Evolutionary conservation across 2,329 filamentous ascomycete species (phyloP).

Genomic region (Sporothrix schenckii): DNA sequence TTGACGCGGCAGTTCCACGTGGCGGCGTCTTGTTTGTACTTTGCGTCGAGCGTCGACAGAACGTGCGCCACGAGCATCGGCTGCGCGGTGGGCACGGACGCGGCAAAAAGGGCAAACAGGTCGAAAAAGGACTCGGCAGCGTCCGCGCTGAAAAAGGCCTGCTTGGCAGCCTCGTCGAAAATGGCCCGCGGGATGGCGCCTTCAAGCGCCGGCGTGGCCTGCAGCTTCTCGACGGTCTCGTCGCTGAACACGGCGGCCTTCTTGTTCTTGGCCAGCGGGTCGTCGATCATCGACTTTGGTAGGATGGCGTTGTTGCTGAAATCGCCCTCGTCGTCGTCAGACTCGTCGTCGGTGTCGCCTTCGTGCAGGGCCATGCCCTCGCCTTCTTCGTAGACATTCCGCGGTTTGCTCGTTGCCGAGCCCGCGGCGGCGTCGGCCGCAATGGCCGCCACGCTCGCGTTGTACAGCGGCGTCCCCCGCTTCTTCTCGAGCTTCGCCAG

Average conservation of each 20-base stretch:
- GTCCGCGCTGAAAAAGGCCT: slow-evolving; percentile 67
- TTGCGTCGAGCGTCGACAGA: slow-evolving; percentile 62
- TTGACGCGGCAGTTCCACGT: slow-evolving; percentile 72
- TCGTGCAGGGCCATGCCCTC: slow-evolving; percentile 53
- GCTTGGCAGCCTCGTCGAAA: slow-evolving; percentile 81
- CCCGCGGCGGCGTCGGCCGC: slow-evolving; percentile 46
- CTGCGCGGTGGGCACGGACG: slow-evolving; percentile 61
- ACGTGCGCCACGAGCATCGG: slow-evolving; percentile 73
- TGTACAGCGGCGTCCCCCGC: slow-evolving; percentile 51
- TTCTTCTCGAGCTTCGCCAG: slow-evolving; percentile 78
- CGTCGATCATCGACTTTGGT: slow-evolving; percentile 51
- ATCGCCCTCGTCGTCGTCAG: slow-evolving; percentile 51
- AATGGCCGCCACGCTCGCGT: slow-evolving; percentile 22
- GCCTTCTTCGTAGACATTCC: slow-evolving; percentile 44
- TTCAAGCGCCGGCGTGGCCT: slow-evolving; percentile 79
- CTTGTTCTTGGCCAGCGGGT: slow-evolving; percentile 39
- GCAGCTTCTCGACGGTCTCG: slow-evolving; percentile 49
- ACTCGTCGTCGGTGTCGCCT: slow-evolving; percentile 50
- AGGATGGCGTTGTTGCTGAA: slow-evolving; percentile 49
- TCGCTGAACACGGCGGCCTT: slow-evolving; percentile 51
- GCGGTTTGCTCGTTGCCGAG: slow-evolving; percentile 51
- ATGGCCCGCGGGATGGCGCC: slow-evolving; percentile 94
- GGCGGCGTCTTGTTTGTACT: slow-evolving; percentile 62
- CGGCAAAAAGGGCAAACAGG: slow-evolving; percentile 70
- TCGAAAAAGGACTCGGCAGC: slow-evolving; percentile 79